phyloP scores from a whole-genome alignment of 1,139 yeast genomes.

The Arxiozyma telluris region DNA sequence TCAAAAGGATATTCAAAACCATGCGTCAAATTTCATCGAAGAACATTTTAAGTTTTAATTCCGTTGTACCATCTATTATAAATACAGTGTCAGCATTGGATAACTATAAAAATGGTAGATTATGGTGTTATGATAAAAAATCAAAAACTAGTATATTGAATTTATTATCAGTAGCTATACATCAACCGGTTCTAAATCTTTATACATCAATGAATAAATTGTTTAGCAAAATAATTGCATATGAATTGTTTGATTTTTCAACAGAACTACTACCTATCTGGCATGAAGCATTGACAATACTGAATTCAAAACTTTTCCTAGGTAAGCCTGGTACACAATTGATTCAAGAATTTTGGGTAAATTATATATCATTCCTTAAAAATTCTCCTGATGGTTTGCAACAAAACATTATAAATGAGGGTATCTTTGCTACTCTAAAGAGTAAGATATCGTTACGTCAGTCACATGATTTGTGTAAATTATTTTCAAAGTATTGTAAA shows the following conservation, averaged over 20 bases:
- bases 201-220: slow-evolving; percentile 31
- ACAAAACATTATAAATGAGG: slow-evolving; percentile 3
- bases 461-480: slow-evolving; percentile 8
- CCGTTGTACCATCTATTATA: slow-evolving; percentile 42
- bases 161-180: slow-evolving; percentile 47
- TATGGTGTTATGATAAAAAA: slow-evolving; percentile 47
- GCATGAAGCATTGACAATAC: slow-evolving; percentile 14
- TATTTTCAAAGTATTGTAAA: slow-evolving; percentile 5
- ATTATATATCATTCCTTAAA: slow-evolving; percentile 14
- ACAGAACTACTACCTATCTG: slow-evolving; percentile 23
- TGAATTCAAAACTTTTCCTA: slow-evolving; percentile 18
- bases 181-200: slow-evolving; percentile 42
- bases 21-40: slow-evolving; percentile 38
- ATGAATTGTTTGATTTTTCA: slow-evolving; percentile 12
- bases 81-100: slow-evolving; percentile 40
- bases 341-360: slow-evolving; percentile 22
- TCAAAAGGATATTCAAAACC: slow-evolving; percentile 45
- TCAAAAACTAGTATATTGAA: slow-evolving; percentile 38
- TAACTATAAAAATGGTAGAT: slow-evolving; percentile 32
- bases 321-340: slow-evolving; percentile 20
- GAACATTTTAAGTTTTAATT: slow-evolving; percentile 37
- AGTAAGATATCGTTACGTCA: slow-evolving; percentile 10
- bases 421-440: slow-evolving; percentile 11
- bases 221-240: slow-evolving; percentile 8
- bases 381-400: slow-evolving; percentile 3